These are phyloP conservation scores for Pseudisothecium myosuroides DNA, from an alignment of 225 moss, liverwort and hornwort genomes.

Conservation along the genomic window DNA sequence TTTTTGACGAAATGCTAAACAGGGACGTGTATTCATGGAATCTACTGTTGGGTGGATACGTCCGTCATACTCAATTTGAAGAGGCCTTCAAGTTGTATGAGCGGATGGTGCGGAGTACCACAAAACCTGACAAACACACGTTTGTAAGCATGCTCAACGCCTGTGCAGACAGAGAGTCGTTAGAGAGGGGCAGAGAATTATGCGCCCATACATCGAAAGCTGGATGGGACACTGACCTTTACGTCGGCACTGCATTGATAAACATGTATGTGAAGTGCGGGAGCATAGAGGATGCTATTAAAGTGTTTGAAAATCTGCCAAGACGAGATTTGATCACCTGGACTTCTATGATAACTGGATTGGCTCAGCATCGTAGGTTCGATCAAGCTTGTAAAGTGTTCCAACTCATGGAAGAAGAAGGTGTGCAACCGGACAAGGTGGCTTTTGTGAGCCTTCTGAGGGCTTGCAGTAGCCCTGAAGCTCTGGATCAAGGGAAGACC, in stretches of 20 bases:
- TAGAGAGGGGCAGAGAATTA: constrained; percentile 8
- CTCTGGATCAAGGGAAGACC: constrained; percentile 29
- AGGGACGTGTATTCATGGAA: constrained; percentile 51
- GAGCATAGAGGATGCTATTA: constrained; percentile 20
- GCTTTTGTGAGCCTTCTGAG: constrained; percentile 47
- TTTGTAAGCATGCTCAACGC: constrained; percentile 42
- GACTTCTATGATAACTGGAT: constrained; percentile 47
- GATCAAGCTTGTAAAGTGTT: constrained; percentile 26
- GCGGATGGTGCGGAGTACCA: constrained; percentile 20
- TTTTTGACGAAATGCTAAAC: constrained; percentile 33
- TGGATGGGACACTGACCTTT: constrained; percentile 31
- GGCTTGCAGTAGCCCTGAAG: constrained; percentile 20
- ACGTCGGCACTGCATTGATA: constrained; percentile 38
- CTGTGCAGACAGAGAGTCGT: constrained; percentile 5
- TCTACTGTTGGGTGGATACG: constrained; percentile 34
- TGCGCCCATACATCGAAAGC: not conserved
- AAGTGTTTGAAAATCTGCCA: constrained; percentile 35
- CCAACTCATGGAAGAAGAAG: constrained; percentile 34
- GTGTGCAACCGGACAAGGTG: constrained; percentile 43
- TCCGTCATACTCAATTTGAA: constrained; percentile 13
- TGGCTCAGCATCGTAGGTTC: constrained; percentile 26
- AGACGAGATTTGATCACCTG: constrained; percentile 40
- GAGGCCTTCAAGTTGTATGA: constrained; percentile 15
- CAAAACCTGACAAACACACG: constrained; percentile 28
- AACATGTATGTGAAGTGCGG: constrained; percentile 48